phyloP scores from a whole-genome alignment of 169 alveolate species.

The Plasmodium vivax region DNA sequence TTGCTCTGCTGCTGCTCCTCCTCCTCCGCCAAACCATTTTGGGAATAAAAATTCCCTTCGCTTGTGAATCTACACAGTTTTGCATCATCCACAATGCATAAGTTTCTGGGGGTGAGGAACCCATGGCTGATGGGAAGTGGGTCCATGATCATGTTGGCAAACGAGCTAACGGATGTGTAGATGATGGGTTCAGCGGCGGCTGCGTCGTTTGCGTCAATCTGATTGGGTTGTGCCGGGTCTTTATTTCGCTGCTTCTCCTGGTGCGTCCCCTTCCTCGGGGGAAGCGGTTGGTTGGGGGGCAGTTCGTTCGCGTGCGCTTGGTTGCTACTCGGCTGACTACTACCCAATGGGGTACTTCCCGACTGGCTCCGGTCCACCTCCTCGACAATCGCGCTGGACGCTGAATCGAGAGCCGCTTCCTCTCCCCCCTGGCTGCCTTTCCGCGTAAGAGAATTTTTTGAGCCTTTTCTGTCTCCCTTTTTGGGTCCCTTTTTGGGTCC shows the following conservation, averaged over 20 bases:
- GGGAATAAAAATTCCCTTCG: neutral
- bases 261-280: neutral
- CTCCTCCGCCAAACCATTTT: neutral
- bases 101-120: neutral
- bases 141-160: neutral
- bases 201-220: neutral
- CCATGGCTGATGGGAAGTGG: neutral
- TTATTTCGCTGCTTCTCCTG: neutral
- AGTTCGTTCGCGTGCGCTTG: neutral
- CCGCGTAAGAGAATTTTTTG: neutral
- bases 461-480: neutral
- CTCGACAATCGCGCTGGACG: neutral
- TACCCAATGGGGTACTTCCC: neutral
- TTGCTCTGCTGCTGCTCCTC: neutral
- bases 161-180: neutral
- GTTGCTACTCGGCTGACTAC: neutral
- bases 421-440: neutral
- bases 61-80: neutral
- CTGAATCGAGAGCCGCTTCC: neutral
- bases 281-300: neutral
- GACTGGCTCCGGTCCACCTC: neutral
- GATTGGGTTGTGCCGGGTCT: neutral
- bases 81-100: neutral
- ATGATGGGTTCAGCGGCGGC: neutral
- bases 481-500: neutral